phyloP scores from a whole-genome alignment of 768 basidiomycete species.

The Tricholoma sp. region DNA sequence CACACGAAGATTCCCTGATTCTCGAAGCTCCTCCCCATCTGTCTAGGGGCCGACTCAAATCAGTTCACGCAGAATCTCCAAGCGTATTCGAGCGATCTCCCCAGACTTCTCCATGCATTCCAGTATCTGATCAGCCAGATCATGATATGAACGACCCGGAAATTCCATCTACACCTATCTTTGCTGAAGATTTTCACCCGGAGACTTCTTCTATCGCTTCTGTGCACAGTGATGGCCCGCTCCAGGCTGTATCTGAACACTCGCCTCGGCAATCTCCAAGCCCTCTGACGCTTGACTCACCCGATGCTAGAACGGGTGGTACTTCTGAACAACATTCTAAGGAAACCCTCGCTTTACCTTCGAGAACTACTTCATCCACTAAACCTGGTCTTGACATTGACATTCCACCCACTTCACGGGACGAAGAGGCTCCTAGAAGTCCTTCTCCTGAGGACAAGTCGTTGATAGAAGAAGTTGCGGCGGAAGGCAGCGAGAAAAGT shows the following conservation, averaged over 20 bases:
- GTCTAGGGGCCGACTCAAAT: neutral
- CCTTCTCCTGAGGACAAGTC: neutral
- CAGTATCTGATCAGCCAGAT: neutral
- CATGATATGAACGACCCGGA: constrained; percentile 1
- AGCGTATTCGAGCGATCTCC: neutral
- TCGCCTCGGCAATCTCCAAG: neutral
- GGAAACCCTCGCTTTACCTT: neutral
- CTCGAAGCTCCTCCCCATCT: neutral
- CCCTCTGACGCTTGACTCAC: neutral
- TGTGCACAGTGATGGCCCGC: neutral
- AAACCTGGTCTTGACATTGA: neutral
- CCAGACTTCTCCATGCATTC: neutral
- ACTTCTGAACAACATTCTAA: too few species aligned
- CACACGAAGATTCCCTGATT: neutral
- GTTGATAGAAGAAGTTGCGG: neutral
- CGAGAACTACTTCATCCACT: neutral
- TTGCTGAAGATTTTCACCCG: neutral
- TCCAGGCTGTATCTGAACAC: neutral
- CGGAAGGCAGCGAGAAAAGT: constrained; percentile 8
- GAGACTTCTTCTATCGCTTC: neutral
- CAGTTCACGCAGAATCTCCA: neutral
- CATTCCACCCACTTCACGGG: neutral
- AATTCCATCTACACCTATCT: neutral
- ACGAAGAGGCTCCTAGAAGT: neutral
- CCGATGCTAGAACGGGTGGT: too few species aligned